Evolutionary conservation across 1,284 basidiomycete species (phyloP), one percentile per base, ranked within the genome.

Genomic region (Amylostereum chailletii): DNA sequence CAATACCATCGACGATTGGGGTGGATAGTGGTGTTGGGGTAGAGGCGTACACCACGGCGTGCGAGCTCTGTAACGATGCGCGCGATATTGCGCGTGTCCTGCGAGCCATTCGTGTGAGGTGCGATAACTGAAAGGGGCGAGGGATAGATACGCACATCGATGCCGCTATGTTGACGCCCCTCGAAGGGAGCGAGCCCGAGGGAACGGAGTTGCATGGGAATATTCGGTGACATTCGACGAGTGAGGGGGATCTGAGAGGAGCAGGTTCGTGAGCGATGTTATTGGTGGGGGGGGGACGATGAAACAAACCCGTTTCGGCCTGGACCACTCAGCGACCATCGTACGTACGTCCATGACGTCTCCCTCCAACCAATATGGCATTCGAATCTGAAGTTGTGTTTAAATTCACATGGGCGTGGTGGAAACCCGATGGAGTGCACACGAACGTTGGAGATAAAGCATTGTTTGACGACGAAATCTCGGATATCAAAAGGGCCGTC

Each of bases 1-100:
- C 89, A 91, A 19, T 68, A 69, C 88, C 87, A 91, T 49, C 83
- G 75, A 49, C 77, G 73, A 49, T 78, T 75, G 30, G 81, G 77
- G 54, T 81, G 77, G 51, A 94, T 79, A 19, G 66, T 57, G 1
- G 81, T 83, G 60, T 94, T 96, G 29, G 88, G 78, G 54, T 79
- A 72, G 51, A 95, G 71, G 49, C 74, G 67, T 33, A 86, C 71
- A 37, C 82, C 81, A 47, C 79, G 75, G 46, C 76, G 69, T 3
- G 83, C 85, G 19, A 94, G 76, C 58, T 87, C 87, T 44, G 76
- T 68, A 37, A 94, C 65, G 51, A 96, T 83, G 29, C 88, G 79
- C 11, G 85, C 75, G 48, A 95, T 79, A 62, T 95, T 95, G 10
- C 86, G 83, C 32, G 89, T 78, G 66, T 96, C 93, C 90, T 94